Evolutionary conservation across 2,329 filamentous ascomycete genomes (phyloP), one percentile per base, ranked within the genome.

Genomic region (Daldinia sp.): DNA sequence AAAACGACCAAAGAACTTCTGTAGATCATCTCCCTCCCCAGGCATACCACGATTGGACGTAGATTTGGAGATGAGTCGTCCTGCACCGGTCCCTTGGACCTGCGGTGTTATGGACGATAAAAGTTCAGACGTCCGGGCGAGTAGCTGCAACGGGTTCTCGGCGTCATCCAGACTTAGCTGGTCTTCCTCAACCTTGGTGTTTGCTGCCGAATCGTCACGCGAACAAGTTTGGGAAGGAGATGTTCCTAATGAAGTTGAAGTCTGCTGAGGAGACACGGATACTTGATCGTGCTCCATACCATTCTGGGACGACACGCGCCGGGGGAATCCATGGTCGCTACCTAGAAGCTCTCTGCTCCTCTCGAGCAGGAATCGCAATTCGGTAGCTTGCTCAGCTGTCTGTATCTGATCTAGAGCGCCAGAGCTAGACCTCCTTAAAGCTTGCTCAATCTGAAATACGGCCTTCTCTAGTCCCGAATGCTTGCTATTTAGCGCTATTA

Each of bases 381-480:
- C 79, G 6, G 75, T 74, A 27, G 78, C 80, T 49, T 79, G 76
- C 11, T 81, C 78, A 43, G 78, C 77, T 62, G 77, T 77, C 23
- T 79, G 74, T 6, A 77, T 75, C 39, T 74, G 73, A 8, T 76
- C 75, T 3, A 79, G 70, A 10, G 68, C 56, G 45, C 81, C 79
- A 52, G 82, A 74, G 55, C 81, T 80, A 21, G 85, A 83, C 49
- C 87, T 79, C 71, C 85, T 82, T 56, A 89, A 79, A 10, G 89
- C 90, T 74, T 92, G 87, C 71, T 92, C 88, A 63, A 93, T 89
- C 72, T 91, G 89, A 71, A 86, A 87, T 17, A 93, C 83, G 2
- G 90, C 90, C 76, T 92, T 92, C 65, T 92, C 90, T 27, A 92
- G 78, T 0, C 90, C 90, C 13, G 87, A 89, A 37, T 90, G 86